Evolutionary conservation across 176 grass and related monocot species (phyloP).

Genomic region (Musa itinerans): DNA sequence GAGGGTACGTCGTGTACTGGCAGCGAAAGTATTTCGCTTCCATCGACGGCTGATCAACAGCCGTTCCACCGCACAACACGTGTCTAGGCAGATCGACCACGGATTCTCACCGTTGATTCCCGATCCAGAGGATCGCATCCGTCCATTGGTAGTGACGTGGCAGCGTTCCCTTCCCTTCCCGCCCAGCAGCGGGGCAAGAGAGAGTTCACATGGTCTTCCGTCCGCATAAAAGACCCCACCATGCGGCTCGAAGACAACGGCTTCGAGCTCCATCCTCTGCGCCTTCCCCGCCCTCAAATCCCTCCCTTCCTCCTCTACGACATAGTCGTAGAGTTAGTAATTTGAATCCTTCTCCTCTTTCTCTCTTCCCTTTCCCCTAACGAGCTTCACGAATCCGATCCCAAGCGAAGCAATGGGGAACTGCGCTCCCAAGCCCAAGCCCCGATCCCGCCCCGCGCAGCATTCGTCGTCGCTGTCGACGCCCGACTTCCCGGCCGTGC

Average conservation of each 20-base stretch:
- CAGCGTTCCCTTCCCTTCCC: neutral
- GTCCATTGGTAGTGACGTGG: too few species aligned
- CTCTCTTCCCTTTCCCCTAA: neutral
- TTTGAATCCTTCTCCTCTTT: neutral
- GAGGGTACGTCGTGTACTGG: too few species aligned
- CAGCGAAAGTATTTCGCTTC: too few species aligned
- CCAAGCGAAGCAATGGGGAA: conserved; percentile 15
- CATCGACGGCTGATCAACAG: too few species aligned
- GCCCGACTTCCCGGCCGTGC: conserved; percentile 15
- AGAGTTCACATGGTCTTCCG: neutral
- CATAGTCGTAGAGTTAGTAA: neutral
- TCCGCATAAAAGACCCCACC: neutral
- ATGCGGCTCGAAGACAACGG: neutral
- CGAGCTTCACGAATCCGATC: neutral
- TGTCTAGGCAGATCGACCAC: too few species aligned
- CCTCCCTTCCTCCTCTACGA: neutral
- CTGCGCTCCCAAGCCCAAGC: conserved; percentile 10
- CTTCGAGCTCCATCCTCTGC: conserved; percentile 4
- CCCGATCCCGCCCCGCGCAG: neutral
- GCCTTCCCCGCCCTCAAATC: conserved; percentile 12
- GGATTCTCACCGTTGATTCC: too few species aligned
- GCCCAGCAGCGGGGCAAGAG: neutral
- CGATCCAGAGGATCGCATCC: too few species aligned
- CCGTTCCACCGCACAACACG: too few species aligned
- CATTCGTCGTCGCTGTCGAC: neutral